phyloP scores from a whole-genome alignment of 163 green algal species.

The Prototheca cutis region DNA sequence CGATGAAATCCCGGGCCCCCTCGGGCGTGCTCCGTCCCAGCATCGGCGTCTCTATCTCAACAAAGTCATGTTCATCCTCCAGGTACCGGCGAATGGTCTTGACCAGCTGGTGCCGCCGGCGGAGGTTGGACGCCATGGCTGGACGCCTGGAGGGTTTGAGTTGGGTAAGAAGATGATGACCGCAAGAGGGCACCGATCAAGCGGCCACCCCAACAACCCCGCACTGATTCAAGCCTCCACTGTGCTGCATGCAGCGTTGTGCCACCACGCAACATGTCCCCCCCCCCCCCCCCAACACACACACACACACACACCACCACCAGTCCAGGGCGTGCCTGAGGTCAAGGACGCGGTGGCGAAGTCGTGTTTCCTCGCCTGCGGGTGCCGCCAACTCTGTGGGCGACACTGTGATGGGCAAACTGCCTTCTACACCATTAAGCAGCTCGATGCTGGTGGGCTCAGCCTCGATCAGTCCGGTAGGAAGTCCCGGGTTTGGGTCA shows the following conservation, averaged over 20 bases:
- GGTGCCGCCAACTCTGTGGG: too few relatives aligned
- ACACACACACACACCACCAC: too few relatives aligned
- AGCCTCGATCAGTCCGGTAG: constrained; percentile 77
- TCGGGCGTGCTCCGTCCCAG: constrained; percentile 90
- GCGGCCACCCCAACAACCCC: too few relatives aligned
- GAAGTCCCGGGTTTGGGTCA: constrained; percentile 77
- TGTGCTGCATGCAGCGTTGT: too few relatives aligned
- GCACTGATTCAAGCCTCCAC: too few relatives aligned
- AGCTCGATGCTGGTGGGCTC: constrained; percentile 41
- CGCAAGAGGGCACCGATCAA: too few relatives aligned
- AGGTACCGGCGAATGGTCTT: constrained; percentile 65
- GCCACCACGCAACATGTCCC: too few relatives aligned
- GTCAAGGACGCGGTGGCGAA: constrained; percentile 86
- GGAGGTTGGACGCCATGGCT: constrained; percentile 75
- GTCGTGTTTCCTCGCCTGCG: constrained; percentile 82
- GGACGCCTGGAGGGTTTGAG: constrained; percentile 40
- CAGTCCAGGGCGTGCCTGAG: too few relatives aligned
- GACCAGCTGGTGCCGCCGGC: constrained; percentile 65
- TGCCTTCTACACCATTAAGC: constrained; percentile 72
- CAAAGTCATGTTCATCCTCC: constrained; percentile 59
- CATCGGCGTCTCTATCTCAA: constrained; percentile 94
- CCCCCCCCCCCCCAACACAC: too few relatives aligned
- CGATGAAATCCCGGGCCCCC: constrained; percentile 92
- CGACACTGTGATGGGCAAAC: constrained; percentile 82
- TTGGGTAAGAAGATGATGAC: too few relatives aligned